Conservation (phyloP, 176 grass and related monocot genomes). For the sorghum (Sorghum bicolor) region Sorghum_bicolor_NCBIv3 NC_012875.2:60528001-60528500, state of each 20-base stretch:
- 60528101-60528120: conserved; percentile 76
- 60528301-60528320: neutral
- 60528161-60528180: neutral
- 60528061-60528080: conserved; percentile 94
- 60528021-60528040: conserved; percentile 41
- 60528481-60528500: neutral
- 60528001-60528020: conserved; percentile 94
- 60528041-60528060: conserved; percentile 91
- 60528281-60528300: conserved; percentile 1
- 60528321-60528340: neutral
- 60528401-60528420: neutral
- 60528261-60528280: conserved; percentile 6
- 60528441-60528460: neutral
- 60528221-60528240: neutral
- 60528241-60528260: neutral
- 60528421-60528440: neutral
- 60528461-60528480: neutral
- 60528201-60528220: conserved; percentile 20
- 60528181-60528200: neutral
- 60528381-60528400: neutral
- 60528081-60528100: conserved; percentile 85
- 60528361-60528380: neutral
- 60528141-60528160: conserved; percentile 31
- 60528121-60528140: conserved; percentile 81
- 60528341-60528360: neutral